These are phyloP conservation scores for Xylaria acuta DNA, from an alignment of 495 filamentous ascomycete species.

Conservation along the genomic window DNA sequence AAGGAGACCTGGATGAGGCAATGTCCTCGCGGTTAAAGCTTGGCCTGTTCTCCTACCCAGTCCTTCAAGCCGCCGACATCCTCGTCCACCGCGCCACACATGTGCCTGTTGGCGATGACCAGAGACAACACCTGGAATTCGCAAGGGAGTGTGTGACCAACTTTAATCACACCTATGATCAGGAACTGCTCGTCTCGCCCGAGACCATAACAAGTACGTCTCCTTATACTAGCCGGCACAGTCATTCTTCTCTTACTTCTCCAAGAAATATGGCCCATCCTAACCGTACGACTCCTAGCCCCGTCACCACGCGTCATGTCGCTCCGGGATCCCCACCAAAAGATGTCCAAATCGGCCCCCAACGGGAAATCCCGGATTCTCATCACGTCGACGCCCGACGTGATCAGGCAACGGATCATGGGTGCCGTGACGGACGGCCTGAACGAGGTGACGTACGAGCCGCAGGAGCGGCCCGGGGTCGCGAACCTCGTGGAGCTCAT, in stretches of 20 bases:
- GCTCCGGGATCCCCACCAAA: constrained; percentile 71
- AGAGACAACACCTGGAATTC: constrained; percentile 93
- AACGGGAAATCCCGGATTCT: constrained; percentile 77
- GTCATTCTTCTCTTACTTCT: too few relatives aligned
- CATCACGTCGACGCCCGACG: constrained; percentile 69
- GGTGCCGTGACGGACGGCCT: constrained; percentile 78
- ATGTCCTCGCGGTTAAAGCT: constrained; percentile 71
- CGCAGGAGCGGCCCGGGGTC: constrained; percentile 73
- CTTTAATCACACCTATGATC: constrained; percentile 76
- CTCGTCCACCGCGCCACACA: constrained; percentile 88
- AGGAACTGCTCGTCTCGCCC: constrained; percentile 67
- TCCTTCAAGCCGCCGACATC: constrained; percentile 94
- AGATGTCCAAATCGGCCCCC: constrained; percentile 92
- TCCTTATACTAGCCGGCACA: neutral
- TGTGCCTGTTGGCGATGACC: constrained; percentile 95
- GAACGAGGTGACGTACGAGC: constrained; percentile 72
- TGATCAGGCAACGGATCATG: constrained; percentile 71
- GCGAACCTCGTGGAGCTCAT: constrained; percentile 84
- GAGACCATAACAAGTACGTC: constrained; percentile 76
- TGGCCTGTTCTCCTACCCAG: constrained; percentile 95
- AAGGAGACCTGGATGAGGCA: constrained; percentile 56
- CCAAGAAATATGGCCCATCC: neutral
- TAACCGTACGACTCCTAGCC: constrained; percentile 38
- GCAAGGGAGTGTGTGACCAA: constrained; percentile 79
- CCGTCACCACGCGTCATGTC: constrained; percentile 89